These are phyloP conservation scores for Pyrenophora tritici-repentis DNA, from an alignment of 2,329 filamentous ascomycete genomes.

Conservation along the genomic window DNA sequence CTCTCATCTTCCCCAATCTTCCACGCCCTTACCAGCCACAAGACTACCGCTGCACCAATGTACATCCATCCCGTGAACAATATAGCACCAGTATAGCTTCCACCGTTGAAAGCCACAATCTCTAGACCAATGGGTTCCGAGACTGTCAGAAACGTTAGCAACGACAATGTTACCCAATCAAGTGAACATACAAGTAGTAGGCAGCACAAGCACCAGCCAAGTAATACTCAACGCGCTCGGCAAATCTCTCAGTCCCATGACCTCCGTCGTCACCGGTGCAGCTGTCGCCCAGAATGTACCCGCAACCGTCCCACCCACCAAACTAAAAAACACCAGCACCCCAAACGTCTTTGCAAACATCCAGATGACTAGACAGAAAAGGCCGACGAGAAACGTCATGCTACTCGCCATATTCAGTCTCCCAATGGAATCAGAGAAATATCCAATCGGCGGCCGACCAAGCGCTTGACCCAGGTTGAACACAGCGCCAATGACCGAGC, in stretches of 20 bases:
- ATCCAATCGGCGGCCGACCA: conserved; percentile 73
- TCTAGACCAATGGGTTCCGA: conserved; percentile 62
- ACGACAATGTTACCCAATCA: background rate
- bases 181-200: conserved; percentile 62
- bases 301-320: conserved; percentile 68
- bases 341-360: conserved; percentile 70
- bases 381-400: conserved; percentile 66
- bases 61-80: conserved; percentile 67
- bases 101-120: conserved; percentile 55
- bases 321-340: conserved; percentile 71
- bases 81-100: conserved; percentile 62
- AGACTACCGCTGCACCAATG: conserved; percentile 58
- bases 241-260: conserved; percentile 71
- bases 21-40: conserved; percentile 64
- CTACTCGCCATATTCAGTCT: conserved; percentile 73
- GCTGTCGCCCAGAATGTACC: conserved; percentile 71
- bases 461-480: conserved; percentile 71
- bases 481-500: conserved; percentile 72
- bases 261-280: conserved; percentile 72
- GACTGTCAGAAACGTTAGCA: conserved; percentile 37
- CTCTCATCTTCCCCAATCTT: conserved; percentile 62
- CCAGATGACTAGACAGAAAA: conserved; percentile 75
- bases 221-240: conserved; percentile 71
- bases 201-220: conserved; percentile 73
- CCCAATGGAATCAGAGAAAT: conserved; percentile 71